Conservation (phyloP, 2,329 filamentous ascomycete genomes). For the Microdochium bolleyi region DNA sequence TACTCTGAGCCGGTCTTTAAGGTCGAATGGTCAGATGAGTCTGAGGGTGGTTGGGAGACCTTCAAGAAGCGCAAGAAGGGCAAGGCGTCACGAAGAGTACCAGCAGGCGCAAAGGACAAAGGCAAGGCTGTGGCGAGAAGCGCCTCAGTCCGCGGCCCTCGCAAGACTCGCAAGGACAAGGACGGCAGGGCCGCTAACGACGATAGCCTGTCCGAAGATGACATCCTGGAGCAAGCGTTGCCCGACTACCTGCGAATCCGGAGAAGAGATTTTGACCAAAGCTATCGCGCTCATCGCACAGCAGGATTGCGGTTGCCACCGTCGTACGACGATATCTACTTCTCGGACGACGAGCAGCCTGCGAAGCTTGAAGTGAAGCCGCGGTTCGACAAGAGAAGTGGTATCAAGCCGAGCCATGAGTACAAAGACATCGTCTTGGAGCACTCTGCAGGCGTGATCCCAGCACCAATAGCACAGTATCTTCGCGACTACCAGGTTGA, state of each 20-base stretch:
- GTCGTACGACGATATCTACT: conserved; percentile 64
- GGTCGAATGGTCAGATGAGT: conserved; percentile 19
- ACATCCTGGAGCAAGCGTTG: conserved; percentile 44
- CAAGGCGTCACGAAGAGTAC: conserved; percentile 2
- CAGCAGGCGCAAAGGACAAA: conserved; percentile 8
- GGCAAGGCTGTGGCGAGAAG: conserved; percentile 8
- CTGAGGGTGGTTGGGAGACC: conserved; percentile 7
- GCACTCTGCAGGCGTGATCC: conserved; percentile 73
- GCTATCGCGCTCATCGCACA: conserved; percentile 50
- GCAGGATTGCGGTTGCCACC: conserved; percentile 72
- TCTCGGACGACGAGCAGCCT: conserved; percentile 61
- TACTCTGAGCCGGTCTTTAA: conserved; percentile 2
- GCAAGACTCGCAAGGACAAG: conserved; percentile 4
- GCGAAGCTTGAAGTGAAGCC: conserved; percentile 63
- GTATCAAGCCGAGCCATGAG: conserved; percentile 55
- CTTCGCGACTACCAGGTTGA: conserved; percentile 85
- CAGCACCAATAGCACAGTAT: conserved; percentile 84
- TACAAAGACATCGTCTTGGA: conserved; percentile 71
- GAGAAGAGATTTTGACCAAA: conserved; percentile 59
- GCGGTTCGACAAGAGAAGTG: conserved; percentile 45
- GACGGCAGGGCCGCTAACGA: conserved; percentile 10
- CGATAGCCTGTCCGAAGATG: conserved; percentile 27
- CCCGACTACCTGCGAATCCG: conserved; percentile 68
- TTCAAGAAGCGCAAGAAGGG: conserved; percentile 15
- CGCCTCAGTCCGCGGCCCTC: conserved; percentile 5